Evolutionary conservation across 257 asterid species (phyloP), one percentile per base, ranked within the genome.

Genomic region (Ligustrum vulgare): DNA sequence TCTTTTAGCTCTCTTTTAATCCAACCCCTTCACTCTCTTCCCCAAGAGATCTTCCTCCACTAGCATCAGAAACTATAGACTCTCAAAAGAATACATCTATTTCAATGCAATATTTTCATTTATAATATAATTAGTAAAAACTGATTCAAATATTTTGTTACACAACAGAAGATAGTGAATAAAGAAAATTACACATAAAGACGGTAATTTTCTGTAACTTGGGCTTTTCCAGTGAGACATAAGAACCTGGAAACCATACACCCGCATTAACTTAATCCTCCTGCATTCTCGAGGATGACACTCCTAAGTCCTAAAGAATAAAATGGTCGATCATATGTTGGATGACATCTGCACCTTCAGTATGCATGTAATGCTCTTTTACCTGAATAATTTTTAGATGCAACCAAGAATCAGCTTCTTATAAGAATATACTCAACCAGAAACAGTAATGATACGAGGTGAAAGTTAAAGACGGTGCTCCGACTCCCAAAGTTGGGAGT

Each of bases 241-340:
- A 37, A 71, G 28, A 58, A 54, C 65, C 60, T 69, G 77, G 37
- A 60, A 56, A 31, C 25, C 71, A 20, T 71, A 36, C 13, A 18
- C 36, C 25, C 10, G 20, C n/a, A 15, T 62, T 28, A 43, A 75
- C 64, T 43, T 47, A 43, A 25, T 54, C 31, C 28, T 13, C 45
- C 11, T 35, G 51, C 65, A 45, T 11, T 15, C 35, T 18, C 62
- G 25, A 16, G 25, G 62, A 51, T 51, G 62, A 25, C 32, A 54
- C 69, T 73, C 65, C 84, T 88, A 89, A 47, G 86, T 73, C 65
- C 84, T 88, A 89, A 47, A 87, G 47, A 62, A 79, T 85, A 81
- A 95, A 91, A 76, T 87, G 95, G 76, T 95, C 98, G 22, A 95
- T 93, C 88, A 95, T 87, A 77, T 95, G 99, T 77, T 89, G 97